Base-by-base conservation (phyloP, 2,329 filamentous ascomycete species). In the Sclerotinia subarctica region DNA sequence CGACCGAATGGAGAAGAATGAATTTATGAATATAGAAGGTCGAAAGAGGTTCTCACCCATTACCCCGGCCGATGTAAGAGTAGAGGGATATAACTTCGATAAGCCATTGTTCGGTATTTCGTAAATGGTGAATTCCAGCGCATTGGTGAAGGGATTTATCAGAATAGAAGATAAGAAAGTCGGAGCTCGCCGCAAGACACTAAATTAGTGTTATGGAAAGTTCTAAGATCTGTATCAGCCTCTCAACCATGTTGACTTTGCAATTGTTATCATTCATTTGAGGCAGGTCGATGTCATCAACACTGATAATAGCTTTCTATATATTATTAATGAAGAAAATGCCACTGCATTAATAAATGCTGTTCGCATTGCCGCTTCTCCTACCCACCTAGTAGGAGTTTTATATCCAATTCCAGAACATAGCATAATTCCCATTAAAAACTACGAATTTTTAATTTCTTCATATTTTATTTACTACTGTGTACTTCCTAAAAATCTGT, bases 161-260 rank as follows among this genome's bases (percentile, higher is more conserved):
- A 11, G n/a, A n/a, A 49, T 21, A 17, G 15, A 51, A 51, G 59
- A 63, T 63, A 63, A 63, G 59, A 63, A 35, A 38, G 0, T 8
- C 59, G 59, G 59, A 63, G 29, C 59, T 51, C 59, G 59, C 59
- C 59, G 46, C 46, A 38, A 42, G 59, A 52, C 46, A 24, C 35
- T 51, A 35, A 21, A 62, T 17, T 24, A 49, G 44, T 29, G 26
- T 59, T 59, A 42, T 59, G 42, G 58, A 62, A 24, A 62, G 58
- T 21, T 49, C 21, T 24, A 49, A 49, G 24, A 62, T 11, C n/a
- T 60, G 42, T 60, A 62, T 62, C 58, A 60, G 17, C 38, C 38
- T 42, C 11, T 42, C 13, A 42, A 42, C 38, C 38, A 42, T 42
- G 38, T 42, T 42, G 38, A 15, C 35, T 42, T 42, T 3, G 38